Evolutionary conservation across 208 protist species (phyloP), one percentile per base, ranked within the genome.

Genomic region (Leishmania martiniquensis): DNA sequence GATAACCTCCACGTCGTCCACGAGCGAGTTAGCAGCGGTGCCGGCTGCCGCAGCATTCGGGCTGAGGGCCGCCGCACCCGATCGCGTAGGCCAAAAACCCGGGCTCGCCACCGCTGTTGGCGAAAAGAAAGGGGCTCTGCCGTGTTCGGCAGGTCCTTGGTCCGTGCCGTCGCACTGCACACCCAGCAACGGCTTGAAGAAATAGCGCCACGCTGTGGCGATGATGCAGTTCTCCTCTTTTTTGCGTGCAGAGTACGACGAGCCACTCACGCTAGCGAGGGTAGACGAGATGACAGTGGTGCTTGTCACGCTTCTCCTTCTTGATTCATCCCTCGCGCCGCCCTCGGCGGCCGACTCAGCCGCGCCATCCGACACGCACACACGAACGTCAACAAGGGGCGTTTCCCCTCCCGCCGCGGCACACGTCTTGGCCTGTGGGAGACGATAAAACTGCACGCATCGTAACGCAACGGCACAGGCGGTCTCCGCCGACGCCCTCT

Each of bases 181-280:
- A 17, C 51, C 39, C 4, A 72, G 32, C 10, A 66, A 60, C 6
- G 66, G 59, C 9, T 76, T 78, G 6, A 84, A 37, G 62, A 84
- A 84, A 57, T 59, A 79, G 25, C 52, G 42, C 80, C 80, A 84
- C 52, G 80, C 47, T 6, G 80, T 84, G 20, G 80, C 80, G 5
- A 68, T 76, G 54, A 84, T 52, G 55, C 52, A n/a, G 12, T 49
- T 4, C 25, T 52, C 22, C 15, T 77, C 71, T 69, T n/a, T 25
- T 22, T 57, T n/a, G n/a, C 39, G 20, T 22, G 77, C 22, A 17
- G 55, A 1, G 0, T 39, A 13, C 49, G 62, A 29, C 0, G 78
- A 1, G 39, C 29, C 49, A n/a, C 49, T 13, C 20, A 34, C 34
- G 34, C 25, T 63, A 20, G 70, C 4, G 52, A 57, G 22, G 25